phyloP scores from a whole-genome alignment of 441 rosid genomes.

The Mallotus repandus region DNA sequence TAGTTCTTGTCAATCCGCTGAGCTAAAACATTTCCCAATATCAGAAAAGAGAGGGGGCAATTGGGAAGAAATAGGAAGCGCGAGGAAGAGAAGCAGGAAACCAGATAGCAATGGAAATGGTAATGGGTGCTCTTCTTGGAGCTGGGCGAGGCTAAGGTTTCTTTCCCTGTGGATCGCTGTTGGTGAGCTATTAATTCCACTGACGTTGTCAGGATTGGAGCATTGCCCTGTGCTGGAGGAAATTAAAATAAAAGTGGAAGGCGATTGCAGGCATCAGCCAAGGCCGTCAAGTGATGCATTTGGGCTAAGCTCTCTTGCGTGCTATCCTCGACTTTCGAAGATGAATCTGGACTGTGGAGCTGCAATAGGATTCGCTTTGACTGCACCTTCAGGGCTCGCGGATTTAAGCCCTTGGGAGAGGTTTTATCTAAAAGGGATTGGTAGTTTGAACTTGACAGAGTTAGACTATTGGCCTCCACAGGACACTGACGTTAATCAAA shows the following conservation, averaged over 20 bases:
- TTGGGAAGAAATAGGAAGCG: constrained; percentile 14
- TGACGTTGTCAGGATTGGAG: constrained; percentile 48
- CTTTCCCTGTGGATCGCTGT: constrained; percentile 74
- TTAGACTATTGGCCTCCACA: constrained; percentile 86
- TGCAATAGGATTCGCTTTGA: constrained; percentile 54
- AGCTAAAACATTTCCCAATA: neutral
- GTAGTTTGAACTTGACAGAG: constrained; percentile 46
- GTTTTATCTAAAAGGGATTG: constrained; percentile 60
- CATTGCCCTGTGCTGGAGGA: constrained; percentile 75
- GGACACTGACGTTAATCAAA: constrained; percentile 71
- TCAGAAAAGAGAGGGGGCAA: constrained; percentile 26
- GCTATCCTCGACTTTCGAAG: constrained; percentile 57
- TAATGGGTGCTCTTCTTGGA: constrained; percentile 36
- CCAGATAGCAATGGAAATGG: constrained; percentile 29
- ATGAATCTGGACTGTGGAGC: constrained; percentile 64
- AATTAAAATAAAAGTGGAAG: constrained; percentile 67
- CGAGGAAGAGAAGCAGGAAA: constrained; percentile 39
- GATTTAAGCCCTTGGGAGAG: constrained; percentile 87
- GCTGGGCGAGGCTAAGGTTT: constrained; percentile 57
- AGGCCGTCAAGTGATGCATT: constrained; percentile 39
- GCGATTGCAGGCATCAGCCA: constrained; percentile 62
- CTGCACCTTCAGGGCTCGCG: constrained; percentile 67
- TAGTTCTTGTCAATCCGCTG: constrained; percentile 24
- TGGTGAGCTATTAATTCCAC: constrained; percentile 56
- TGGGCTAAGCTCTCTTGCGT: constrained; percentile 54